phyloP scores from a whole-genome alignment of 345 rosid genomes.

The Draba incana region DNA sequence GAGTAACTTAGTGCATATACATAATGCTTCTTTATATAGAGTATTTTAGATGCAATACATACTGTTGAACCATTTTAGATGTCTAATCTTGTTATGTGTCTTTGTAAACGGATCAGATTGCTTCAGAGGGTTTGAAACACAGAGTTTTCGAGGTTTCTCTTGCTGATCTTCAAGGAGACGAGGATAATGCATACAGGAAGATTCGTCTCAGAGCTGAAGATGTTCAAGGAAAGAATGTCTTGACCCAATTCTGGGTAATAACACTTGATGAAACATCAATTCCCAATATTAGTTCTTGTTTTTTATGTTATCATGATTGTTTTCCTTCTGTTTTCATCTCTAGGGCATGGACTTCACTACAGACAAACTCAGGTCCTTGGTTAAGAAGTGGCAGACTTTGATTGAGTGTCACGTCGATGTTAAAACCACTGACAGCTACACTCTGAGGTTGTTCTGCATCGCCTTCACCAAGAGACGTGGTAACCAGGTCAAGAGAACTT shows the following conservation, averaged over 20 bases:
- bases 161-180: slow-evolving; percentile 87
- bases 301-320: background rate
- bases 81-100: background rate
- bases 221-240: slow-evolving; percentile 85
- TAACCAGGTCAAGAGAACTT: slow-evolving; percentile 92
- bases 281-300: background rate
- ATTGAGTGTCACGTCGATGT: slow-evolving; percentile 97
- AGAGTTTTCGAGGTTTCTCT: slow-evolving; percentile 87
- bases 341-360: slow-evolving; percentile 87
- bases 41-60: background rate
- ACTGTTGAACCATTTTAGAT: background rate
- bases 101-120: slow-evolving; percentile 58
- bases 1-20: background rate
- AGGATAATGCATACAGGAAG: slow-evolving; percentile 87
- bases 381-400: slow-evolving; percentile 91
- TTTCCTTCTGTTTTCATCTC: background rate
- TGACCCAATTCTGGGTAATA: slow-evolving; percentile 92
- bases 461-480: slow-evolving; percentile 93
- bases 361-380: slow-evolving; percentile 95
- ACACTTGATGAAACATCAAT: background rate
- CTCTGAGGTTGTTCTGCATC: slow-evolving; percentile 88
- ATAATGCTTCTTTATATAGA: background rate
- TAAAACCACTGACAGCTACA: slow-evolving; percentile 87
- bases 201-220: slow-evolving; percentile 95
- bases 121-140: slow-evolving; percentile 95